phyloP scores from a whole-genome alignment of 257 asterid species.

The Primulina eburnea region DNA sequence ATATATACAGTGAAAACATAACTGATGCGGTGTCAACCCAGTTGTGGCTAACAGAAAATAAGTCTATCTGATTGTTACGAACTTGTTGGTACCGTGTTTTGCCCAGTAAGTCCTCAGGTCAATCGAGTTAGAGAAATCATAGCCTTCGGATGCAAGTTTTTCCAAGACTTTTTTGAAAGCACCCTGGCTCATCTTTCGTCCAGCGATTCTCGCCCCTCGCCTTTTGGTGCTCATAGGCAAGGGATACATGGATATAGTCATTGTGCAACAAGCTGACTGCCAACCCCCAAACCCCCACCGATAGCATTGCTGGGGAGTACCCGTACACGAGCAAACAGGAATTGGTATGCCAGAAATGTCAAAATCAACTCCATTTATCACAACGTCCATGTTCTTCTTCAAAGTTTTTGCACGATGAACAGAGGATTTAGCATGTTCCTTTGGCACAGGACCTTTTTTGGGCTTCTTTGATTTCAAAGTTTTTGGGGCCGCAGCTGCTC shows the following conservation, averaged over 20 bases:
- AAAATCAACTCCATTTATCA: conserved; percentile 79
- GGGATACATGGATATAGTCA: conserved; percentile 85
- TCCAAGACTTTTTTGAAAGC: conserved; percentile 96
- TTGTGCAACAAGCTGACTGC: conserved; percentile 98
- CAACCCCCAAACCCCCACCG: conserved; percentile 99
- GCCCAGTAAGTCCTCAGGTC: conserved; percentile 97
- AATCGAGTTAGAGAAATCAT: conserved; percentile 68
- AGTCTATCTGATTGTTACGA: conserved; percentile 84
- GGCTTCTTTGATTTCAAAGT: conserved; percentile 68
- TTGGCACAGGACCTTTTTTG: conserved; percentile 48
- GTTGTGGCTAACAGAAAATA: conserved; percentile 16
- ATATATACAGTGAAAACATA: conserved; percentile 62
- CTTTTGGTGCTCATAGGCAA: conserved; percentile 93
- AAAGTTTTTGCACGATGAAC: conserved; percentile 62
- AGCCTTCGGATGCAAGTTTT: conserved; percentile 77
- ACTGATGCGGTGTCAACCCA: conserved; percentile 33
- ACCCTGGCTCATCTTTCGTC: conserved; percentile 98
- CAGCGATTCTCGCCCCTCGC: conserved; percentile 94
- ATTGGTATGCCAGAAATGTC: conserved; percentile 87
- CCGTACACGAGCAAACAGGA: conserved; percentile 94
- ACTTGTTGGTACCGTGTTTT: conserved; percentile 95
- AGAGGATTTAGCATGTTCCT: conserved; percentile 54
- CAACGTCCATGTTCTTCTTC: conserved; percentile 72
- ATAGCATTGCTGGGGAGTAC: conserved; percentile 90
- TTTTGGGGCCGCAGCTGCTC: conserved; percentile 50